phyloP scores from a whole-genome alignment of 768 basidiomycete species.

The Leccinum subgranulosum region DNA sequence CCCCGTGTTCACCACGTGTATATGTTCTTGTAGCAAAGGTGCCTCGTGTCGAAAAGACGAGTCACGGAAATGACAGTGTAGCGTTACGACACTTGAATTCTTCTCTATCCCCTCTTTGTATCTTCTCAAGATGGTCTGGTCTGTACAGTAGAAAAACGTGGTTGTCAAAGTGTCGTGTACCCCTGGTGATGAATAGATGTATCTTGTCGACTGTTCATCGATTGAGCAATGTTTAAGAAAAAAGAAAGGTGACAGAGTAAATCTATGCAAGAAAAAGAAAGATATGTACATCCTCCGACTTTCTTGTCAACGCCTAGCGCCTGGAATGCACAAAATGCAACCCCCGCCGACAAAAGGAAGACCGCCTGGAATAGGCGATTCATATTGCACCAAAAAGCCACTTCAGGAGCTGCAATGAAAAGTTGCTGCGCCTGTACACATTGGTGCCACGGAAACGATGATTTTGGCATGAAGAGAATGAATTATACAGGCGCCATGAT shows the following conservation, averaged over 20 bases:
- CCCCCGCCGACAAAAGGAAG: constrained; percentile 8
- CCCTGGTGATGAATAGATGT: no score
- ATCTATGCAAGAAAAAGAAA: neutral
- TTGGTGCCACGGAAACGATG: constrained; percentile 18
- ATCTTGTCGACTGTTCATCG: no score
- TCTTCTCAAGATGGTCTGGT: neutral
- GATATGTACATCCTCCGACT: constrained; percentile 12
- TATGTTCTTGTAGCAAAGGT: neutral
- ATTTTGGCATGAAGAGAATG: neutral
- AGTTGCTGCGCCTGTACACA: constrained; percentile 33
- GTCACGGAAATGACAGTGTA: neutral
- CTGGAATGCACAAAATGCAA: neutral
- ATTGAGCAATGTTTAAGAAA: neutral
- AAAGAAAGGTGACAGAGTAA: neutral
- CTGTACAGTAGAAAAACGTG: neutral
- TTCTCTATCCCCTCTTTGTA: no score
- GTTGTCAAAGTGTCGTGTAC: no score
- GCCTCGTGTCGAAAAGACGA: neutral
- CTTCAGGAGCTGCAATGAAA: constrained; percentile 32
- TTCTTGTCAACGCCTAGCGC: constrained; percentile 7
- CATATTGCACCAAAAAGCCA: constrained; percentile 29
- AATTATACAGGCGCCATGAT: no score
- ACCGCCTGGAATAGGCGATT: constrained; percentile 6
- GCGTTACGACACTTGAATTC: no score
- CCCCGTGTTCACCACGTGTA: neutral